Percentiles rank a stretch among this genome's conserved stretches.
Evolutionary conservation across 805 yeast species (phyloP).

Genomic region (Candida vaughaniae): DNA sequence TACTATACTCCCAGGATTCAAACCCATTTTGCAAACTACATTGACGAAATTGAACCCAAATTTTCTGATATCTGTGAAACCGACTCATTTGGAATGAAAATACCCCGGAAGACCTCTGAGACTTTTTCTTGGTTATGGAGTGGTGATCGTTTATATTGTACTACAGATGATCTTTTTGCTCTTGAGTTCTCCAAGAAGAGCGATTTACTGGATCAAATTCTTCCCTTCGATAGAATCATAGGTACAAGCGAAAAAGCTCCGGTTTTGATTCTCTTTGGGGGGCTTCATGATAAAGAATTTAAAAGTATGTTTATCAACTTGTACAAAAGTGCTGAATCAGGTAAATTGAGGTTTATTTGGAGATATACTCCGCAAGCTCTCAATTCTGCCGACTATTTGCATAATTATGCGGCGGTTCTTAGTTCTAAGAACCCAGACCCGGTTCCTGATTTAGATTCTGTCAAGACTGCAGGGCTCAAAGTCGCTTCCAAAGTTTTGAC

Average conservation of each 20-base stretch:
- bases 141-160: constrained; percentile 58
- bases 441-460: constrained; percentile 8
- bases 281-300: constrained; percentile 50
- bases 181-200: constrained; percentile 53
- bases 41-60: constrained; percentile 26
- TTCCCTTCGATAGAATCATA: constrained; percentile 62
- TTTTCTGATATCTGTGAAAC: constrained; percentile 21
- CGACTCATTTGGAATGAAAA: constrained; percentile 34
- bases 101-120: constrained; percentile 18
- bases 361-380: constrained; percentile 54
- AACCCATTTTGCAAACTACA: constrained; percentile 59
- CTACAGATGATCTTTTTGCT: constrained; percentile 75
- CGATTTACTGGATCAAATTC: constrained; percentile 14
- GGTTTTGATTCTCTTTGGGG: constrained; percentile 65
- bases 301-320: constrained; percentile 57
- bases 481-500: constrained; percentile 38
- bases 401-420: constrained; percentile 69
- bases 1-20: constrained; percentile 60
- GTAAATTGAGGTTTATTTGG: constrained; percentile 73
- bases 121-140: constrained; percentile 47
- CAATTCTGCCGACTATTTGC: constrained; percentile 27
- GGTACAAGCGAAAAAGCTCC: constrained; percentile 54
- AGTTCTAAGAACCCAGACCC: constrained; percentile 43
- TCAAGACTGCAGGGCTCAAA: constrained; percentile 36
- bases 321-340: constrained; percentile 56